Base-by-base conservation (phyloP, 2,329 filamentous ascomycete genomes). In the Neofusicoccum parvum region DNA sequence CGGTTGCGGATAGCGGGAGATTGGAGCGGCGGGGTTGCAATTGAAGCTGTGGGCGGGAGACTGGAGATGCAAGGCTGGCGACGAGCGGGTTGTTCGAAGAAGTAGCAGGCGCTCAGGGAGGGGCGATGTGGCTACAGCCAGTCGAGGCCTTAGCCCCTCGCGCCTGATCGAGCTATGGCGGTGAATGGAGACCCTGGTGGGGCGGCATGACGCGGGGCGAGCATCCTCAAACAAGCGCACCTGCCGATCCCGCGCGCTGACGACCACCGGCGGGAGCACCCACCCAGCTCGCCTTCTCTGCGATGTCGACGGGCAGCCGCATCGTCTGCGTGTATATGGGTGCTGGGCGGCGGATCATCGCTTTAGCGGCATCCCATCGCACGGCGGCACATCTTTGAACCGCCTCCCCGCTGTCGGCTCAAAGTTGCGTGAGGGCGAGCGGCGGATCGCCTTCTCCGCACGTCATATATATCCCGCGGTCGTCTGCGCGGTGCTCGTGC, bases 131-230 rank as follows among this genome's bases (percentile, higher is more conserved):
- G 48, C 45, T 41, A 32, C 14, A 32, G 39, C n/a, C 27, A 39
- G 53, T 45, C 54, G 54, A n/a, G 50, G 50, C 15, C 50, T 23
- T 54, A 59, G 54, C 50, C 50, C 50, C 50, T 53, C 50, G 45
- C 17, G 45, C 37, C 37, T 56, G 37, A n/a, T 17, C 34, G 37
- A 43, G 53, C 53, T 58, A 17, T 23, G 43, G 58, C 58, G 43
- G 58, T 62, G 58, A 48, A 58, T 45, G 53, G 51, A 56, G 53
- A 58, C 39, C 39, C 39, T 58, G 53, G 53, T 58, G 53, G 53
- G 53, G 53, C 53, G 53, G 53, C 53, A 34, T 58, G 53, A 58
- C 39, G 53, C 53, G 53, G 53, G 53, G 53, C 53, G 53, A 58
- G 20, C 39, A 58, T 58, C 53, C 15, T 39, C 37, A 58, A 58